phyloP scores from a whole-genome alignment of 306 rosid genomes.

The Cyclanthera cordifolia region DNA sequence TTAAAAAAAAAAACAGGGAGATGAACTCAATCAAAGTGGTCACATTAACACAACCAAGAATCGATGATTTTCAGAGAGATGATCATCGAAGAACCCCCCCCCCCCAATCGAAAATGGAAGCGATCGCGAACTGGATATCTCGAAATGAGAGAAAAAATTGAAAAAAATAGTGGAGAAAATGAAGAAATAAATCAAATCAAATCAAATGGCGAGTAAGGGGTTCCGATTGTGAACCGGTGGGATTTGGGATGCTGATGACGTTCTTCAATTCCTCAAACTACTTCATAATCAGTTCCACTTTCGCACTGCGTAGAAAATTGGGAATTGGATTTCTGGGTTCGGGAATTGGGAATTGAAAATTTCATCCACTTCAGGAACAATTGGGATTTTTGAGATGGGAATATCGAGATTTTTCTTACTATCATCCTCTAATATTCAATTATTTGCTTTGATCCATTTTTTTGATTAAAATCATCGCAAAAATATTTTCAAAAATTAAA shows the following conservation, averaged over 20 bases:
- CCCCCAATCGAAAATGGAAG: constrained; percentile 1
- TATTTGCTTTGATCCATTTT: not conserved
- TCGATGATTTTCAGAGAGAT: not conserved
- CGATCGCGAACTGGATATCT: constrained; percentile 7
- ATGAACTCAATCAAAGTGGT: constrained; percentile 14
- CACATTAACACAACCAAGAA: constrained; percentile 5
- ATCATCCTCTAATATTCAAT: not conserved
- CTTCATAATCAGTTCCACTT: not conserved
- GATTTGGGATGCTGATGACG: not conserved
- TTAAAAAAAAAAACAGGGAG: not conserved
- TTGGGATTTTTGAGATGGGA: not conserved
- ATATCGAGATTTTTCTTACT: not conserved
- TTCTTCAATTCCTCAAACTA: not conserved
- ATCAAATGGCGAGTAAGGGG: not conserved
- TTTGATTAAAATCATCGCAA: not conserved
- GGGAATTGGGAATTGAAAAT: not conserved
- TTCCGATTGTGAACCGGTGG: too few species aligned
- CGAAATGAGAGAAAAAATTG: constrained; percentile 5
- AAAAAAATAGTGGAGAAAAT: not conserved
- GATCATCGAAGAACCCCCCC: constrained; percentile 5
- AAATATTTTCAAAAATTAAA: not conserved
- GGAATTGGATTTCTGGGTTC: not conserved
- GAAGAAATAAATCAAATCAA: not conserved
- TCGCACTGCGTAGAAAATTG: not conserved
- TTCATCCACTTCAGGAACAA: not conserved